Conservation (phyloP, 2,329 filamentous ascomycete species). For the Ceratocystis papillata region DNA sequence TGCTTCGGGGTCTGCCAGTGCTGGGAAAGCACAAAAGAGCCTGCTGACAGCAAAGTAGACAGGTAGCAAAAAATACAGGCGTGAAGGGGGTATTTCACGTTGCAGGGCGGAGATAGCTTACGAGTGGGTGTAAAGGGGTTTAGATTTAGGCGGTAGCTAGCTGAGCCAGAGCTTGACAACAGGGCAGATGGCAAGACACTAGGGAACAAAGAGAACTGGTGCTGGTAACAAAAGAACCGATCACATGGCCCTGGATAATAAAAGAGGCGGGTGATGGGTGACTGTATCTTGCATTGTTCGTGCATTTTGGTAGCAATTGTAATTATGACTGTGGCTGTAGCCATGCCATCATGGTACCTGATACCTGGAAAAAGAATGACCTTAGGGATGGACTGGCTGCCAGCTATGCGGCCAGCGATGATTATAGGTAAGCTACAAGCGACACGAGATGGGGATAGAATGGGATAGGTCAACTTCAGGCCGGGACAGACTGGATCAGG, state of each 20-base stretch:
- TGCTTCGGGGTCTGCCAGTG: neutral
- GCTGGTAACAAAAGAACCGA: neutral
- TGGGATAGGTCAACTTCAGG: neutral
- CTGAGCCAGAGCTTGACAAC: neutral
- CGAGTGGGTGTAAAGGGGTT: neutral
- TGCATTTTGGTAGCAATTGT: neutral
- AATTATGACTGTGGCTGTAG: neutral
- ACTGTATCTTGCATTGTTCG: neutral
- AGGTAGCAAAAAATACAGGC: neutral
- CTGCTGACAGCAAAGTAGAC: neutral
- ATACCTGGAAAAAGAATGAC: neutral
- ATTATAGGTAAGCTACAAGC: neutral
- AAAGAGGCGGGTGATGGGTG: neutral
- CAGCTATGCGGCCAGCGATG: slow-evolving; percentile 3
- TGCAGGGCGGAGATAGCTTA: neutral
- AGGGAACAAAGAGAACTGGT: neutral
- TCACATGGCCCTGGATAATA: neutral
- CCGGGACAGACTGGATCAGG: neutral
- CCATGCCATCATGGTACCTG: neutral
- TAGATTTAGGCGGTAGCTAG: neutral
- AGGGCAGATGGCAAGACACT: neutral
- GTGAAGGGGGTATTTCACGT: neutral
- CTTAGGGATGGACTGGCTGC: neutral
- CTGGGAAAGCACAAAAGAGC: neutral
- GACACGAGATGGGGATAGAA: neutral